phyloP scores from a whole-genome alignment of 2,329 filamentous ascomycete genomes.

The Pseudogymnoascus destructans region DNA sequence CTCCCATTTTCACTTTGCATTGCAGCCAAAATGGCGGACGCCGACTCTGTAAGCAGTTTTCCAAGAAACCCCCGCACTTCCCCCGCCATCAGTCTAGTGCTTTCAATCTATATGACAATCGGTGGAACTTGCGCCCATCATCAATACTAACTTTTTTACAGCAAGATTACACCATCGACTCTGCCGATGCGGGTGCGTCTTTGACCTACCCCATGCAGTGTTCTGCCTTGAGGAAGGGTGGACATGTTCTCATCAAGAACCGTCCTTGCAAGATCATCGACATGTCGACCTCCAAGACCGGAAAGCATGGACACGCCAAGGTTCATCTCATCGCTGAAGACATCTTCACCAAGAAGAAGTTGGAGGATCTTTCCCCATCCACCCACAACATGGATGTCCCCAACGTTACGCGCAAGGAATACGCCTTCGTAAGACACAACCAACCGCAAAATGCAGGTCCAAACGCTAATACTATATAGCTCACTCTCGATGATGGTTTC shows the following conservation, averaged over 20 bases:
- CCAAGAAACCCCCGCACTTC: slow-evolving; percentile 21
- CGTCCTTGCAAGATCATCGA: slow-evolving; percentile 99
- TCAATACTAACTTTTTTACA: slow-evolving; percentile 13
- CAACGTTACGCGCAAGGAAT: slow-evolving; percentile 80
- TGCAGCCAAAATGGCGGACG: slow-evolving; percentile 46
- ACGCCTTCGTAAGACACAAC: slow-evolving; percentile 66
- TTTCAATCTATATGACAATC: slow-evolving; percentile 11
- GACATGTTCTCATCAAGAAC: slow-evolving; percentile 94
- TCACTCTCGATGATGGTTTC: slow-evolving; percentile 91
- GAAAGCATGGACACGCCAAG: slow-evolving; percentile 99
- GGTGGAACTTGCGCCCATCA: not conserved
- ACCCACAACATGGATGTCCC: slow-evolving; percentile 98
- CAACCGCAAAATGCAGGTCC: not conserved
- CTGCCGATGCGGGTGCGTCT: slow-evolving; percentile 92
- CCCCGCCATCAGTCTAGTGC: slow-evolving; percentile 23
- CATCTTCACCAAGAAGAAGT: slow-evolving; percentile 99
- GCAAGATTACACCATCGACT: slow-evolving; percentile 60
- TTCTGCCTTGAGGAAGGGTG: slow-evolving; percentile 99
- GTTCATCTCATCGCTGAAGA: slow-evolving; percentile 96
- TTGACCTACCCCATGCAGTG: slow-evolving; percentile 96
- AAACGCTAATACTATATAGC: slow-evolving; percentile 35
- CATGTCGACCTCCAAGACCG: slow-evolving; percentile 99
- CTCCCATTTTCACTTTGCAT: slow-evolving; percentile 19
- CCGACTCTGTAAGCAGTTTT: slow-evolving; percentile 43
- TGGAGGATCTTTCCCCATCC: slow-evolving; percentile 96